A percentile compares a stretch with the other conserved stretches of the same genome.
Evolutionary conservation across 2,329 filamentous ascomycete genomes (phyloP).

Genomic region (Diplodia intermedia): DNA sequence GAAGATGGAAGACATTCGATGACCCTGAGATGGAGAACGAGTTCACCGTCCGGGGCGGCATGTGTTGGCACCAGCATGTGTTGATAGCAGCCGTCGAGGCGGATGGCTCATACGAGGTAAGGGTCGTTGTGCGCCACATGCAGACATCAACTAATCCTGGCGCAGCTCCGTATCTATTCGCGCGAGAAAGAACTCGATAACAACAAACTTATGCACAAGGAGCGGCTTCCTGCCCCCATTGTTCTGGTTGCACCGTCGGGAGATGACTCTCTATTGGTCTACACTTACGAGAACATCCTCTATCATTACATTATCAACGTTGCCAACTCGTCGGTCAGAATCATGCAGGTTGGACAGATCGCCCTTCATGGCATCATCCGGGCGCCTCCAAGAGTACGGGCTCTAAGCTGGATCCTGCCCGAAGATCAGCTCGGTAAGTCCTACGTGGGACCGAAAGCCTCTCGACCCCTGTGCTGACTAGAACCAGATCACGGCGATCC

Average conservation of each 20-base stretch:
- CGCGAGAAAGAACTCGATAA: conserved; percentile 80
- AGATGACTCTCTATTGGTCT: conserved; percentile 92
- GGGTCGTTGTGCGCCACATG: conserved; percentile 22
- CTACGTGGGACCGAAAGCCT: conserved; percentile 32
- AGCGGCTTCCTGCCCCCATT: conserved; percentile 82
- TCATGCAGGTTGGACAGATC: conserved; percentile 96
- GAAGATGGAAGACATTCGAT: conserved; percentile 93
- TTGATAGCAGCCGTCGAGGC: conserved; percentile 92
- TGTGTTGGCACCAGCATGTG: conserved; percentile 99
- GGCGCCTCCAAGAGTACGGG: conserved; percentile 88
- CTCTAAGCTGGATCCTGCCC: conserved; percentile 93
- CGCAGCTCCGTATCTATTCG: conserved; percentile 83
- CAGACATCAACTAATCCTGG: conserved; percentile 4
- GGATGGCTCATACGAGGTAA: conserved; percentile 76
- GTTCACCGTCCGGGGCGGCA: conserved; percentile 90
- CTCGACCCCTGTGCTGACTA: conserved; percentile 36
- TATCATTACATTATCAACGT: conserved; percentile 92
- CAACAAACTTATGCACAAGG: conserved; percentile 74
- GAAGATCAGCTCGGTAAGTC: conserved; percentile 78
- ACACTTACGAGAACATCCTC: conserved; percentile 94
- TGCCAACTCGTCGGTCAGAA: conserved; percentile 71
- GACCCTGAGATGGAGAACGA: conserved; percentile 83
- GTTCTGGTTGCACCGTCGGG: conserved; percentile 88
- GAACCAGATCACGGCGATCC: conserved; percentile 79
- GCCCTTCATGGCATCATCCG: conserved; percentile 95